Evolutionary conservation across 768 basidiomycete genomes (phyloP).

Genomic region (Leccinum truebloodii): DNA sequence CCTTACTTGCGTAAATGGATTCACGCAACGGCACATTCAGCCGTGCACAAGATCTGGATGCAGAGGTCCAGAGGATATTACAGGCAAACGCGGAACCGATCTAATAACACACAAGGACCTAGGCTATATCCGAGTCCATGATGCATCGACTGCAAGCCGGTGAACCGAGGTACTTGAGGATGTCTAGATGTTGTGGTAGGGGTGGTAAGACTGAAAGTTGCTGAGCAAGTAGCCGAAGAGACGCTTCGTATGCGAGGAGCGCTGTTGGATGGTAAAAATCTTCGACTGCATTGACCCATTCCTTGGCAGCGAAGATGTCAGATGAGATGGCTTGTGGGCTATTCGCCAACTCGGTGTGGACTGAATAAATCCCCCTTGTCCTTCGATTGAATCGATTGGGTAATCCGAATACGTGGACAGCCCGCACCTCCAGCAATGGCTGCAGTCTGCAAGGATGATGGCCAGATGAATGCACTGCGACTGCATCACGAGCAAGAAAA

Average conservation of each 20-base stretch:
- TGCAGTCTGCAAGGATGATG: neutral
- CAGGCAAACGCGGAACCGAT: too few relatives aligned
- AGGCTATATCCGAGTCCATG: too few relatives aligned
- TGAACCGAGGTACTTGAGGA: too few relatives aligned
- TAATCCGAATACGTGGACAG: neutral
- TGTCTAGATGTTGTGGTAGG: neutral
- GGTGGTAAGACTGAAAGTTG: neutral
- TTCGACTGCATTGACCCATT: slow-evolving; percentile 1
- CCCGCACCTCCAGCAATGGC: neutral
- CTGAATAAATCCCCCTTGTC: neutral
- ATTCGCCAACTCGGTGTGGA: neutral
- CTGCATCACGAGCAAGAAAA: neutral
- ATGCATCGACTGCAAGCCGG: slow-evolving; percentile 8
- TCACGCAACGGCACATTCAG: too few relatives aligned
- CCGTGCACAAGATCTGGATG: too few relatives aligned
- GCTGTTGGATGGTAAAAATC: slow-evolving; percentile 4
- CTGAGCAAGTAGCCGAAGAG: slow-evolving; percentile 1
- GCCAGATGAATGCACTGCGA: neutral
- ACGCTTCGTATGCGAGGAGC: neutral
- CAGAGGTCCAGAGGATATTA: too few relatives aligned
- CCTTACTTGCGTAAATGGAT: too few relatives aligned
- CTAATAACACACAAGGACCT: too few relatives aligned
- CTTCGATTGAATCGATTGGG: neutral
- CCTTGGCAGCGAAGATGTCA: neutral
- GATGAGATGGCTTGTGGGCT: neutral